Base-by-base conservation (phyloP, 2,329 filamentous ascomycete genomes). In the Periglandula ipomoeae region DNA sequence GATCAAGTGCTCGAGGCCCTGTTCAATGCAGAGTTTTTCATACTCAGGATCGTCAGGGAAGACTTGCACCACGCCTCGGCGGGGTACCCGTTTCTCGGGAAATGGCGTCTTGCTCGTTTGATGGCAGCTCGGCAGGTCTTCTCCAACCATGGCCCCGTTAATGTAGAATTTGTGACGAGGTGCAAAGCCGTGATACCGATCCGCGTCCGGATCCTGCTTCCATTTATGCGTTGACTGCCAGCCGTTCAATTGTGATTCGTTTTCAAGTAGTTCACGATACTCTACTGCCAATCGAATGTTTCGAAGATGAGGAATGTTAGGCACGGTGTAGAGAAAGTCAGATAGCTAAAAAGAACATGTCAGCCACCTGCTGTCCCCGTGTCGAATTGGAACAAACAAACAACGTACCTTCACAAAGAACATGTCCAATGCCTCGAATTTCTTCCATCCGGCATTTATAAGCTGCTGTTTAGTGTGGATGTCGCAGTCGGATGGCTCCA, bases 321-420 rank as follows among this genome's bases (percentile, higher is more conserved):
- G 73, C 10, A 83, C 65, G 38, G 76, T 72, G 53, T 70, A 75
- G 67, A 85, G 73, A 50, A 84, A 71, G 55, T 85, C 81, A 26
- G 79, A 81, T 47, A 79, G 69, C 79, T 82, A 54, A 2, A 38
- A 4, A 23, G 20, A 22, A 19, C 5, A 27, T 15, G 9, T 7
- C 8, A 15, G 45, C 42, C 44, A 46, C 24, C n/a, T 15, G 41
- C 22, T 22, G 24, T 56, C 50, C 26, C 32, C 19, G 27, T 48
- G 13, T 11, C 5, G 32, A 32, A 19, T 11, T 39, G n/a, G n/a
- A n/a, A n/a, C n/a, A n/a, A n/a, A n/a, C n/a, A n/a, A n/a, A n/a
- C n/a, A n/a, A 37, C 46, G 53, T 65, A 83, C 79, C 71, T 82
- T 84, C 53, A 85, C 75, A 57, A 84, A 84, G 60, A 84, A 85